phyloP scores from a whole-genome alignment of 176 grass and related monocot species.

The Eragrostis nindensis region DNA sequence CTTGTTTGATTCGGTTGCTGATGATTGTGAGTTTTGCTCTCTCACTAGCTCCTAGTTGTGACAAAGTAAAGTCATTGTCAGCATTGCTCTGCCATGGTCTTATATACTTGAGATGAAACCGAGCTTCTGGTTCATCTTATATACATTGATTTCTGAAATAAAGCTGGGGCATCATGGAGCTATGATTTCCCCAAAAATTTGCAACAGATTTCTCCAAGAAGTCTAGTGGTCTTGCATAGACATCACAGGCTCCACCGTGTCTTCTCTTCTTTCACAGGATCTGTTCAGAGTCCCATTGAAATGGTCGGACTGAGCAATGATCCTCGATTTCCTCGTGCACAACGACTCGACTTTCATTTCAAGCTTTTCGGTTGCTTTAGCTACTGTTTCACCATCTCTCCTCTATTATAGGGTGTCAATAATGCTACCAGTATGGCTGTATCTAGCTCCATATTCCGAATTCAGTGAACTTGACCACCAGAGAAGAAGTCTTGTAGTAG shows the following conservation, averaged over 20 bases:
- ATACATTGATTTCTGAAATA: not conserved
- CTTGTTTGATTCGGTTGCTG: not conserved
- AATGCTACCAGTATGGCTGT: not conserved
- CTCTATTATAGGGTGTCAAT: not conserved
- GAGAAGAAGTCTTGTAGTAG: not conserved
- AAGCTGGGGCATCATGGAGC: not conserved
- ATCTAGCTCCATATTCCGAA: not conserved
- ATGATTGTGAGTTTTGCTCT: not conserved
- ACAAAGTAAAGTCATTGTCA: conserved; percentile 34
- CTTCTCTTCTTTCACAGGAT: not conserved
- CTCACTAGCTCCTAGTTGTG: not conserved
- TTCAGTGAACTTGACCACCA: conserved; percentile 26
- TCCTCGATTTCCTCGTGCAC: conserved; percentile 1
- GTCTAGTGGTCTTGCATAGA: not conserved
- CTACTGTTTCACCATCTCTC: not conserved
- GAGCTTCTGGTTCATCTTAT: not conserved
- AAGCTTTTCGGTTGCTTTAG: not conserved
- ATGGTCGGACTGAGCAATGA: not conserved
- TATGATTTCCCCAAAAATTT: conserved; percentile 1
- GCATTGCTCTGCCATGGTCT: not conserved
- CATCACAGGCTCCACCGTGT: not conserved
- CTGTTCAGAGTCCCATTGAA: not conserved
- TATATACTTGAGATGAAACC: not conserved
- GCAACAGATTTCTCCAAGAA: not conserved
- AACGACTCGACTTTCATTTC: not conserved